Base-by-base conservation (phyloP, 345 rosid genomes). In the Laguncularia racemosa region DNA sequence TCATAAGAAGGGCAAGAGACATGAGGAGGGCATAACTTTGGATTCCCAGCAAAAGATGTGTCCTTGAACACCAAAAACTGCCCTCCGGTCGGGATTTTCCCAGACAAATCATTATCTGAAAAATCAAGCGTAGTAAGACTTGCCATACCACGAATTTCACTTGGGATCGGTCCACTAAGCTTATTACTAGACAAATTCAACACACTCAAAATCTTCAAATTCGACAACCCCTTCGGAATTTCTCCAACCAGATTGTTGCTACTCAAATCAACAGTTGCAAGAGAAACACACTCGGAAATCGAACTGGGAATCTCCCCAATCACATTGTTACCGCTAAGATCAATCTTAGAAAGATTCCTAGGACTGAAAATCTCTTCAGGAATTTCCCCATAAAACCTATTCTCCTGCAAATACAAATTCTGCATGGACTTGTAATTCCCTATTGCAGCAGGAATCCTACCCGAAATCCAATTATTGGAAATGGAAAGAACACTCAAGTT, bases 91-190 rank as follows among this genome's bases (percentile, higher is more conserved):
- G 98, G 98, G 38, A 92, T 61, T 59, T 62, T 67, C 2, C 98
- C 95, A 0, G 64, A 16, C 56, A 92, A 76, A 48, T 86, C 75
- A 67, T 92, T 89, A 70, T 64, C 64, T 13, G 96, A 80, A 66
- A 92, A 79, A 63, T 92, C 95, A 4, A 92, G 91, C 16, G 75
- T 75, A 2, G 95, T 84, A 51, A 92, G 89, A 16, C 96, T 84
- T 2, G 71, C 74, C 93, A 89, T 92, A 70, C 44, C 61, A 12
- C 81, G 68, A 21, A 92, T 81, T 56, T 84, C 95, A 20, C 16
- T 60, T 0, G 95, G 92, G 18, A 92, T 76, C 56, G 72, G 63
- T 2, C 98, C 98, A 3, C 79, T 81, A 17, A 92, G 67, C 14
- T 75, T 76, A 68, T 92, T 92, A 1, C 77, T 67, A 15, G 98